Percentiles rank a stretch among this genome's conserved stretches.
Evolutionary conservation across 2,329 filamentous ascomycete species (phyloP).

Genomic region (Sporothrix pallida): DNA sequence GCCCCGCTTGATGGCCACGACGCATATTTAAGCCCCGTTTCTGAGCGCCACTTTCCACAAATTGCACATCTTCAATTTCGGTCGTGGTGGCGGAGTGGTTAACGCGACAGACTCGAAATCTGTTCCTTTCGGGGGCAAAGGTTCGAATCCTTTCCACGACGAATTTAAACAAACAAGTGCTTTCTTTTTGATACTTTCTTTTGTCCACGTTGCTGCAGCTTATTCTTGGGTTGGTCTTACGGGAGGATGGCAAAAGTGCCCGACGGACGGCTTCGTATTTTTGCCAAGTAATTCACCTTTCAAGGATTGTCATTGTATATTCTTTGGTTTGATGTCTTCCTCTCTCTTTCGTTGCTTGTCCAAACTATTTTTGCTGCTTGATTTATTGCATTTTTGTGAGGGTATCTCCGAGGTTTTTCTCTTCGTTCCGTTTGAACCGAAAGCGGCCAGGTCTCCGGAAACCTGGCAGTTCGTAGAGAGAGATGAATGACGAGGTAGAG

Average conservation of each 20-base stretch:
- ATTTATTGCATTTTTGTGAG: not conserved
- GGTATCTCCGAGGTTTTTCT: too few relatives aligned
- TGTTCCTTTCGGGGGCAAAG: constrained; percentile 28
- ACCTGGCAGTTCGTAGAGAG: not conserved
- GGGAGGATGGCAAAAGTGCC: too few relatives aligned
- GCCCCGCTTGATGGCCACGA: not conserved
- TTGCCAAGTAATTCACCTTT: too few relatives aligned
- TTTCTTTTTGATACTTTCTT: not conserved
- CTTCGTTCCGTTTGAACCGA: not conserved
- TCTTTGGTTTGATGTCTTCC: too few relatives aligned
- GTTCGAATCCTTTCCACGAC: constrained; percentile 28
- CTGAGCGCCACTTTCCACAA: constrained; percentile 4
- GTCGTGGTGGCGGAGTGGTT: constrained; percentile 31
- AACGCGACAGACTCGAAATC: constrained; percentile 32
- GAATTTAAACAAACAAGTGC: not conserved
- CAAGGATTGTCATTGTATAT: too few relatives aligned
- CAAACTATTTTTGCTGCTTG: not conserved
- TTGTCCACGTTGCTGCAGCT: not conserved
- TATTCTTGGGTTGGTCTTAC: too few relatives aligned
- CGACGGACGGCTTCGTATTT: too few relatives aligned
- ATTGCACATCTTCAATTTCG: not conserved
- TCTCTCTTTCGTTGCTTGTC: not conserved
- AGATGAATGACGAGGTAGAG: not conserved
- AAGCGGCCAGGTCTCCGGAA: not conserved
- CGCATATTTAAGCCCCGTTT: not conserved